phyloP scores from a whole-genome alignment of 148 eudicot species.

The Mesembryanthemum crystallinum region DNA sequence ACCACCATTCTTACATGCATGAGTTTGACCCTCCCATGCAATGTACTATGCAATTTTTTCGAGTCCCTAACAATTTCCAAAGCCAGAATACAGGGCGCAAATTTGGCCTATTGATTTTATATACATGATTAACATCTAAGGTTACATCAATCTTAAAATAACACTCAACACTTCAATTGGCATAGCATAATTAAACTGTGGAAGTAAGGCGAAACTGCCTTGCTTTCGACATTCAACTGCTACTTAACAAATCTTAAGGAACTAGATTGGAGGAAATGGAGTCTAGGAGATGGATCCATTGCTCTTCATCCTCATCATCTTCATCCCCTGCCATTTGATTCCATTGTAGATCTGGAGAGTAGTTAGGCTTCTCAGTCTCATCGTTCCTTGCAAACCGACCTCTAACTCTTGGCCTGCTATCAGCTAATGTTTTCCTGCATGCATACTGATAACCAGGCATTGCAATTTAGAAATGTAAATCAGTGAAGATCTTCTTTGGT shows the following conservation, averaged over 20 bases:
- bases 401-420: constrained; percentile 77
- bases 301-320: constrained; percentile 48
- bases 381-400: constrained; percentile 88
- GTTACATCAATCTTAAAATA: neutral
- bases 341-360: constrained; percentile 34
- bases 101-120: constrained; percentile 11
- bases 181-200: constrained; percentile 6
- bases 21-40: constrained; percentile 24
- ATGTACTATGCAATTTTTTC: constrained; percentile 19
- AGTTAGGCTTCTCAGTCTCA: constrained; percentile 33
- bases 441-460: constrained; percentile 49
- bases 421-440: constrained; percentile 94
- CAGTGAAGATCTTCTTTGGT: neutral
- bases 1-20: constrained; percentile 23
- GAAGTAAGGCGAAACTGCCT: constrained; percentile 14
- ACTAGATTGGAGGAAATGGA: constrained; percentile 35
- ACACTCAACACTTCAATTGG: neutral
- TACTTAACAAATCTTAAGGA: constrained; percentile 14
- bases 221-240: constrained; percentile 8
- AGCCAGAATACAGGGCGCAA: constrained; percentile 12
- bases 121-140: constrained; percentile 22
- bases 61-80: constrained; percentile 5
- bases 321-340: constrained; percentile 36
- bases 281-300: constrained; percentile 56
- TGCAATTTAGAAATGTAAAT: neutral